Base-by-base conservation (phyloP, 2,329 filamentous ascomycete species). In the Tolypocladium ophioglossoides region DNA sequence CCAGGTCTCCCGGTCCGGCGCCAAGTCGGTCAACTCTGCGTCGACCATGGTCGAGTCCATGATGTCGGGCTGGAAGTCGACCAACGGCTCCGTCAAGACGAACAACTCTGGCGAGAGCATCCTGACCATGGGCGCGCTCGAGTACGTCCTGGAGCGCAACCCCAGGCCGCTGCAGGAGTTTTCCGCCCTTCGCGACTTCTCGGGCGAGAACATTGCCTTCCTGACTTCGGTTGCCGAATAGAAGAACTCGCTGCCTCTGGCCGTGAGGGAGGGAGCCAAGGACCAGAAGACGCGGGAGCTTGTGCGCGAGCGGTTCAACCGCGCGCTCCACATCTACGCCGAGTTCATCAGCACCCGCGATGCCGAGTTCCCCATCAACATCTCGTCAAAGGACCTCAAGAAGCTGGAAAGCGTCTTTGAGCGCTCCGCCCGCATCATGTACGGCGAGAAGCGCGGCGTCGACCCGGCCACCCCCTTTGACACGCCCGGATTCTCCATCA, bases 201-300 rank as follows among this genome's bases (percentile, higher is more conserved):
- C 84, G 0, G 84, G 83, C 16, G 85, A 88, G 65, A 88, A 88
- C 63, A 83, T 87, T 58, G 78, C 83, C 37, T 87, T 87, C 64
- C 70, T 87, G 2, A 81, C 74, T 10, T 71, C 73, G n/a, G 76
- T 85, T 1, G 69, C 74, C 1, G 72, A 75, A 50, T 86, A 81
- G 79, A 83, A 79, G 63, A 61, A 63, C 3, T 67, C 66, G 1
- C 64, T 69, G 48, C 66, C 69, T 0, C 40, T 44, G 1, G 39
- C 58, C 2, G 50, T 61, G 1, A 58, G 56, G n/a, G 59, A 62
- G 52, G 62, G 59, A 37, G 27, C 58, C 56, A 46, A 46, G 5
- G 59, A 63, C 7, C 47, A 55, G 38, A 65, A 50, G 53, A 61
- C 40, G 51, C 59, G 55, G 37, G 69, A 68, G 30, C 67, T 65